A percentile compares a stretch with the other conserved stretches of the same genome.
Evolutionary conservation across 768 basidiomycete genomes (phyloP).

Genomic region (Crassisporium funariophilum): DNA sequence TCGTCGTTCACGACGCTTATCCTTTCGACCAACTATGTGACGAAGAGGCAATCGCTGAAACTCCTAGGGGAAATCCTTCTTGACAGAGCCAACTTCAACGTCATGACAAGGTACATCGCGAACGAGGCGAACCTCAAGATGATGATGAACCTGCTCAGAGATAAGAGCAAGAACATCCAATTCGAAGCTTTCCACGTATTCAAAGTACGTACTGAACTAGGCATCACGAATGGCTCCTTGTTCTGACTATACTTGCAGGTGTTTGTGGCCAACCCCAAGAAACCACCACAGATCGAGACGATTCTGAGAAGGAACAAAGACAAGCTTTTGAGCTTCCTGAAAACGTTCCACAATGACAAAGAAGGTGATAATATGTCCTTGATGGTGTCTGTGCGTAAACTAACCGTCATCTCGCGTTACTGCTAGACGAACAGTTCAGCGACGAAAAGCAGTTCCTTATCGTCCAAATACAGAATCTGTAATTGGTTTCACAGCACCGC

Average conservation of each 20-base stretch:
- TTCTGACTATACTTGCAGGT: conserved; percentile 62
- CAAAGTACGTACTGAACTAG: conserved; percentile 64
- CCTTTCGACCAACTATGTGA: conserved; percentile 94
- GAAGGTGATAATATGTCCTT: conserved; percentile 62
- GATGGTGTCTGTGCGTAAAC: not conserved
- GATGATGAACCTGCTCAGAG: conserved; percentile 99
- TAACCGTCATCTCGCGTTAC: not conserved
- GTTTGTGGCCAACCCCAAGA: conserved; percentile 99
- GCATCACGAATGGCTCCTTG: conserved; percentile 1
- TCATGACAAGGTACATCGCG: conserved; percentile 98
- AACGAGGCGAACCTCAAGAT: conserved; percentile 97
- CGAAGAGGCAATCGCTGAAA: conserved; percentile 99
- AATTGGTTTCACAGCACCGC: too few species aligned
- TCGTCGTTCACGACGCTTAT: conserved; percentile 91
- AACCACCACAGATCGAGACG: conserved; percentile 90
- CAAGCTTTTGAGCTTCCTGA: conserved; percentile 86
- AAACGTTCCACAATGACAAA: conserved; percentile 96
- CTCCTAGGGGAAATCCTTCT: conserved; percentile 96
- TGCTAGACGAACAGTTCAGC: conserved; percentile 90
- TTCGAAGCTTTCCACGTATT: conserved; percentile 99
- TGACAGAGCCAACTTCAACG: conserved; percentile 96
- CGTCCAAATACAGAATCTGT: conserved; percentile 84
- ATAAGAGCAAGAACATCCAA: conserved; percentile 99
- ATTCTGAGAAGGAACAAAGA: conserved; percentile 95
- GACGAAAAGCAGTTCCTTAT: conserved; percentile 98